These are phyloP conservation scores for Dalechampia spathulata DNA, from an alignment of 441 rosid genomes.

Conservation along the genomic window DNA sequence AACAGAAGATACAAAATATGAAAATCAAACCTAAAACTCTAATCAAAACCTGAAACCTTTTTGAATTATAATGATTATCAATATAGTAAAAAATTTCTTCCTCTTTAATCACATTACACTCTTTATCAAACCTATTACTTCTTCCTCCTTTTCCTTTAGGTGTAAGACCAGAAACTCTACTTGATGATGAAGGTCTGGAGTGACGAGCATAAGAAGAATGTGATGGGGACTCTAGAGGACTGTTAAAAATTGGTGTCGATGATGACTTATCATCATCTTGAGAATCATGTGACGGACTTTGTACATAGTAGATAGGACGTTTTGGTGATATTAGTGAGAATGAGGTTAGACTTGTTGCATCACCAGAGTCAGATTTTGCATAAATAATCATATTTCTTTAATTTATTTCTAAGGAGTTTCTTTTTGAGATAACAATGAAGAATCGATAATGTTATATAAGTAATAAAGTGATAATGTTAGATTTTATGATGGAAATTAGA, in stretches of 20 bases:
- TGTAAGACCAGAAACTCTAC: constrained; percentile 62
- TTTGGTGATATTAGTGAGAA: constrained; percentile 55
- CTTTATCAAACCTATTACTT: constrained; percentile 46
- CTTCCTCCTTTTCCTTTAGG: constrained; percentile 41
- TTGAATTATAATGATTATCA: constrained; percentile 23
- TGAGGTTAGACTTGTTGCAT: constrained; percentile 42
- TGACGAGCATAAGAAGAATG: no score
- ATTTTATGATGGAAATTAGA: no score
- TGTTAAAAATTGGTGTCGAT: constrained; percentile 28
- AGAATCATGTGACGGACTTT: constrained; percentile 72
- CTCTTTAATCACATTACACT: constrained; percentile 53
- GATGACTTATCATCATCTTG: constrained; percentile 59
- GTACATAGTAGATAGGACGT: constrained; percentile 57
- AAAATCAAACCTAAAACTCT: constrained; percentile 32
- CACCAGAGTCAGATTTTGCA: constrained; percentile 54
- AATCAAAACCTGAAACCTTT: constrained; percentile 46
- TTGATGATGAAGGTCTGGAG: constrained; percentile 1
- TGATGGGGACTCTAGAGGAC: no score
- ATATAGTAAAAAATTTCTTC: constrained; percentile 50
- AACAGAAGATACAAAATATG: constrained; percentile 58
- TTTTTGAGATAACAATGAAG: no score
- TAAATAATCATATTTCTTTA: no score
- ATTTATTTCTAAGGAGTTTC: no score
- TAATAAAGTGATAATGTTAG: no score
- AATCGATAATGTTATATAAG: no score